Base-by-base conservation (phyloP, 2,329 filamentous ascomycete genomes). In the Dactylellina leptospora region DNA sequence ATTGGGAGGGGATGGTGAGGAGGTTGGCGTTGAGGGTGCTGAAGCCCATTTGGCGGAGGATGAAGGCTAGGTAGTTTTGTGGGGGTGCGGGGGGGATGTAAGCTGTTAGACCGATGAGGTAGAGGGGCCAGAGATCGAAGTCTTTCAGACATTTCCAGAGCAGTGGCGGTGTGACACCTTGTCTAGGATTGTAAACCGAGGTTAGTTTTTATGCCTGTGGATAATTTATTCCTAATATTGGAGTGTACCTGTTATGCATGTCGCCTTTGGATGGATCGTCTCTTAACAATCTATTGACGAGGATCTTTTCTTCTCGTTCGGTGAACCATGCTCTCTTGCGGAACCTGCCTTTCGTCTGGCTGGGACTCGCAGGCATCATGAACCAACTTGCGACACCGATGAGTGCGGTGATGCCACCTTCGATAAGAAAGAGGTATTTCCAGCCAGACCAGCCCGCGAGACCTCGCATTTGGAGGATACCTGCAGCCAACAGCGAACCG, bases 231-330 rank as follows among this genome's bases (percentile, higher is more conserved):
- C n/a, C n/a, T n/a, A n/a, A n/a, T n/a, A n/a, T n/a, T n/a, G n/a
- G n/a, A 70, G 55, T 56, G n/a, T n/a, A n/a, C n/a, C n/a, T 27
- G 11, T 77, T 62, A 28, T 64, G 70, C 56, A 73, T 62, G 20
- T 72, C 66, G 11, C 81, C 84, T 77, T 85, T 85, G 33, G 83
- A 83, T 0, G 84, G 83, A 74, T 85, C 84, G 50, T 85, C 84
- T 30, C 84, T 81, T 10, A 85, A 79, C 9, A 85, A 78, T 1
- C 83, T 81, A 74, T 88, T 88, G 38, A 88, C 85, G 1, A 88
- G 82, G 64, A 89, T 88, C 20, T 80, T 80, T 64, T 87, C 84
- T 74, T 88, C 86, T 13, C 83, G 82, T 45, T 87, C 84, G 2
- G 76, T 84, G 77, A 88, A 89, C 87, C 87, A 89, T 0, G 84